Conservation (phyloP, 2,329 filamentous ascomycete species). For the Cercospora sojina region DNA sequence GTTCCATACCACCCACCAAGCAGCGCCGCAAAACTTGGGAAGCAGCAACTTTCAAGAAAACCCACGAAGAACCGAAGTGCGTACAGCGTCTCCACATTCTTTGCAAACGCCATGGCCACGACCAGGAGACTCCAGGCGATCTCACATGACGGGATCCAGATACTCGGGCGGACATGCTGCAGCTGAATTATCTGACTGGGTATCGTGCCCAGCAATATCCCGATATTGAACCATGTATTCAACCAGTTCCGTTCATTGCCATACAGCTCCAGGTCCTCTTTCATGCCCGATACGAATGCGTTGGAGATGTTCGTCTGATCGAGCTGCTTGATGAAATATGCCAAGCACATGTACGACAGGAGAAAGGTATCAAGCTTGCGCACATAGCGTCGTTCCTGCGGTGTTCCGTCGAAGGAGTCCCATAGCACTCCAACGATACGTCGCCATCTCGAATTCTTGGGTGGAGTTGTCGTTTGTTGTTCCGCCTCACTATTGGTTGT, state of each 20-base stretch:
- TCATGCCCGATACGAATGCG: constrained; percentile 46
- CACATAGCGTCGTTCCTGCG: constrained; percentile 15
- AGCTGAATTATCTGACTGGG: constrained; percentile 42
- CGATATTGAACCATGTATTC: constrained; percentile 22
- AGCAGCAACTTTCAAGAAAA: constrained; percentile 8
- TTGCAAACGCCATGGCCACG: constrained; percentile 12
- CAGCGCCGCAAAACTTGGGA: constrained; percentile 13
- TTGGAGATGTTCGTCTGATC: constrained; percentile 32
- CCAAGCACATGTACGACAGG: constrained; percentile 16
- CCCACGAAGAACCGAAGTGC: constrained; percentile 15
- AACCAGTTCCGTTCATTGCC: constrained; percentile 17
- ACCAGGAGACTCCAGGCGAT: constrained; percentile 47
- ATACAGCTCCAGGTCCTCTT: constrained; percentile 35
- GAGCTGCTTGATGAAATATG: constrained; percentile 19
- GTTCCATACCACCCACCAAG: constrained; percentile 17
- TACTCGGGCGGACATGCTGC: constrained; percentile 48
- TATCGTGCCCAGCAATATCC: constrained; percentile 18
- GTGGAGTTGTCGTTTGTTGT: background rate
- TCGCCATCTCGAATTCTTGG: constrained; percentile 13
- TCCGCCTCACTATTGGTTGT: constrained; percentile 5
- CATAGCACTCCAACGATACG: constrained; percentile 14
- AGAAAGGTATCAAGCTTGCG: constrained; percentile 16
- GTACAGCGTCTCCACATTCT: constrained; percentile 17
- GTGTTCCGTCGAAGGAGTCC: constrained; percentile 15
- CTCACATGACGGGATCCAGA: constrained; percentile 52